These are phyloP conservation scores for Podaxis sp. DNA, from an alignment of 768 basidiomycete genomes.

Conservation along the genomic window DNA sequence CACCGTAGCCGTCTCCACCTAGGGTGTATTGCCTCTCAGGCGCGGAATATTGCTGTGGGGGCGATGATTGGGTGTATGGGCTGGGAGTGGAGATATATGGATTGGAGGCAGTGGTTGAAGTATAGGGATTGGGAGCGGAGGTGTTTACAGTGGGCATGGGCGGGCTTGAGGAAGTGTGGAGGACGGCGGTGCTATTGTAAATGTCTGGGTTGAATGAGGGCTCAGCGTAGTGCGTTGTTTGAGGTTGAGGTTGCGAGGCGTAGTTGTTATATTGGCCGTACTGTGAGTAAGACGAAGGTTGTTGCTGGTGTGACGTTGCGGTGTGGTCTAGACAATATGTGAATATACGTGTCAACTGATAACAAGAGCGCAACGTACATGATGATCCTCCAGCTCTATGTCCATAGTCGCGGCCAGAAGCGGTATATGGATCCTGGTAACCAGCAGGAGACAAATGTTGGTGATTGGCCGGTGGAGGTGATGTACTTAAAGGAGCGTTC, in stretches of 20 bases:
- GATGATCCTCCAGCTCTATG: slow-evolving; percentile 53
- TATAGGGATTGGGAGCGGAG: slow-evolving; percentile 16
- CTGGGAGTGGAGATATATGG: slow-evolving; percentile 20
- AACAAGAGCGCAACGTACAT: slow-evolving; percentile 40
- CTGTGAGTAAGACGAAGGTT: slow-evolving; percentile 44
- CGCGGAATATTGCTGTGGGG: slow-evolving; percentile 23
- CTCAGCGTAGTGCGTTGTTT: slow-evolving; percentile 26
- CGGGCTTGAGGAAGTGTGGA: slow-evolving; percentile 15
- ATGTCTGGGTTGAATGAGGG: slow-evolving; percentile 31
- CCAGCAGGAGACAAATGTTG: slow-evolving; percentile 34
- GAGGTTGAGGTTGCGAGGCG: slow-evolving; percentile 24
- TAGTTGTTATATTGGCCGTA: slow-evolving; percentile 51
- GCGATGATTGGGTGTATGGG: slow-evolving; percentile 26
- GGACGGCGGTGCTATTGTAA: slow-evolving; percentile 34
- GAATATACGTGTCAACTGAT: background rate
- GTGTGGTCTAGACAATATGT: slow-evolving; percentile 48
- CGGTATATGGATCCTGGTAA: slow-evolving; percentile 36
- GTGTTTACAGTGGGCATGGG: slow-evolving; percentile 18
- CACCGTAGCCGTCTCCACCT: slow-evolving; percentile 57
- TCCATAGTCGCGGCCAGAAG: slow-evolving; percentile 42
- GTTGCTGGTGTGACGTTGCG: slow-evolving; percentile 49
- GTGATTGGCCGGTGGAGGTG: slow-evolving; percentile 21
- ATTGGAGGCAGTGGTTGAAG: background rate
- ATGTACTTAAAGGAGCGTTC: slow-evolving; percentile 17
- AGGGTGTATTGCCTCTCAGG: slow-evolving; percentile 56